Evolutionary conservation across 208 protist species (phyloP), one percentile per base, ranked within the genome.

Genomic region (Leishmania major): DNA sequence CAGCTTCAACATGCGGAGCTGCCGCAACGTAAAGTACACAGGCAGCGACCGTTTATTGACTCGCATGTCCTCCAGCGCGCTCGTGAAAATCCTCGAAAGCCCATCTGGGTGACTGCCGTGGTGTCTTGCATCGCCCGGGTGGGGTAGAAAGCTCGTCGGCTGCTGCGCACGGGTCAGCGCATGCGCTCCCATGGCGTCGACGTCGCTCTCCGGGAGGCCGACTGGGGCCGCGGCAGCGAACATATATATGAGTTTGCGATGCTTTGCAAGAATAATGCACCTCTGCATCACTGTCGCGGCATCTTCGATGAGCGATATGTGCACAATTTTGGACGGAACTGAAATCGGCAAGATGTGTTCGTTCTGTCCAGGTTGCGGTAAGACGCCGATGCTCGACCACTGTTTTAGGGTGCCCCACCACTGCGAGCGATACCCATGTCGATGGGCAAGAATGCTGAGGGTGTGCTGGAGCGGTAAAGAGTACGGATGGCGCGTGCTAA

Each of bases 291-390:
- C 31, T 19, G 84, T 79, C 80, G 76, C 75, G 49, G 84, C 89
- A 64, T 94, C 79, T 1, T 79, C 75, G 7, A 97, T 45, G 25
- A 94, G 83, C n/a, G 94, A 97, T 79, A 97, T 91, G 76, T 97
- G 94, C 15, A 96, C 79, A 2, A 96, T 67, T 74, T 91, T 90
- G 0, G 81, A 83, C 5, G 62, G 28, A 3, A 77, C 15, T 35
- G 35, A 59, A 6, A 90, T 17, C 8, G 57, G 45, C 15, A 95
- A 3, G 0, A 77, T 25, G 55, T 88, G 84, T 10, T 85, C 80
- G 15, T 31, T 0, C 59, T 89, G 74, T 0, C 73, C 69, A 49
- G 82, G 84, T 22, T 43, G 71, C 40, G 84, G 47, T 1, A 64
- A 4, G 1, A 83, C 90, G 22, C 86, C 86, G 28, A 87, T 40